Conservation (phyloP, 2,329 filamentous ascomycete species). For the Colletotrichum scovillei region DNA sequence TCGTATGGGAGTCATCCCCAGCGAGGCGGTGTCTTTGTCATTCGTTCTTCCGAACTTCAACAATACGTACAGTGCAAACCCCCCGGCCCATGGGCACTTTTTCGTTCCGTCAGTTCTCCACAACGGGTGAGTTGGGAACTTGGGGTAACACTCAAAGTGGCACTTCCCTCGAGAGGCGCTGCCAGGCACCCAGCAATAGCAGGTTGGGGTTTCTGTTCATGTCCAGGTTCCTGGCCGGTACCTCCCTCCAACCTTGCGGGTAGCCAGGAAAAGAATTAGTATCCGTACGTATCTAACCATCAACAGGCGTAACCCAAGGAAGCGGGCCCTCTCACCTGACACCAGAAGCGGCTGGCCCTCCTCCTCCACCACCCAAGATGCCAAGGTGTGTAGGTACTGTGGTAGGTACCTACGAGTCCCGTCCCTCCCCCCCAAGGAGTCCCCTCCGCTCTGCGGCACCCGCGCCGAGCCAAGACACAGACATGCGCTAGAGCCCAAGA, state of each 20-base stretch:
- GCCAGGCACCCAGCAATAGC: constrained; percentile 17
- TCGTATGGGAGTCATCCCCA: not conserved
- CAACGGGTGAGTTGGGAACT: not conserved
- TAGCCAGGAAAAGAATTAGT: not conserved
- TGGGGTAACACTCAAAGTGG: constrained; percentile 25
- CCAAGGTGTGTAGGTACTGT: too few species aligned
- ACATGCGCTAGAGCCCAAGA: not conserved
- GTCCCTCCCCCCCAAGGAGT: too few species aligned
- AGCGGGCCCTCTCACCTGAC: constrained; percentile 11
- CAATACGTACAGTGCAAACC: not conserved
- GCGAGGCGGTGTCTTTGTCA: not conserved
- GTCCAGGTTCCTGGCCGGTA: constrained; percentile 4
- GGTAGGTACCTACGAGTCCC: too few species aligned
- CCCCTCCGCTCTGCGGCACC: not conserved
- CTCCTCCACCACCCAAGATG: not conserved
- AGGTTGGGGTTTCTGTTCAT: not conserved
- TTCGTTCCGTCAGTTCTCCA: constrained; percentile 10
- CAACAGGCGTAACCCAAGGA: not conserved
- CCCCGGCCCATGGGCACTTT: not conserved
- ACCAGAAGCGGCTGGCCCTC: constrained; percentile 5
- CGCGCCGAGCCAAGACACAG: not conserved
- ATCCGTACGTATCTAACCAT: not conserved
- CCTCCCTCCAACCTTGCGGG: not conserved
- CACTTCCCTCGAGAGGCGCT: not conserved
- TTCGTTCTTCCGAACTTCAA: not conserved